A percentile compares a stretch with the other conserved stretches of the same genome.
Conservation (phyloP, 1,284 basidiomycete genomes). For the Moesziomyces parantarcticus region DNA sequence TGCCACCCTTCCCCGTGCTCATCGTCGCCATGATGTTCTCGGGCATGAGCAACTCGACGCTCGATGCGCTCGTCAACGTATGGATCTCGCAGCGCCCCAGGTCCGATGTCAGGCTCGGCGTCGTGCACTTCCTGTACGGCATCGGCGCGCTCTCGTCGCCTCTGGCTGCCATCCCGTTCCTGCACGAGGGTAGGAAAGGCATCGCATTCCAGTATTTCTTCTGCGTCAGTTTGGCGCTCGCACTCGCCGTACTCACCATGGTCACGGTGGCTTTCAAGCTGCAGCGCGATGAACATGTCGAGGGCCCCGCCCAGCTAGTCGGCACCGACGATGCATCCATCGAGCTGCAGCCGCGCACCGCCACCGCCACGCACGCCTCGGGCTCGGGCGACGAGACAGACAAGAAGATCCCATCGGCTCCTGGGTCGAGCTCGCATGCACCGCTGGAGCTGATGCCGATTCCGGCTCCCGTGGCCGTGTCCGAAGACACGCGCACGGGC, state of each 20-base stretch:
- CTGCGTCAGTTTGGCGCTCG: slow-evolving; percentile 34
- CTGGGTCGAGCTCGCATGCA: slow-evolving; percentile 1
- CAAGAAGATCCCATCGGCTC: neutral
- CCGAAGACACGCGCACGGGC: slow-evolving; percentile 7
- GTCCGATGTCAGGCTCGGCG: slow-evolving; percentile 40
- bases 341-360: slow-evolving; percentile 10
- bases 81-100: slow-evolving; percentile 45
- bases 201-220: slow-evolving; percentile 49
- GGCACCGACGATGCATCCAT: slow-evolving; percentile 4
- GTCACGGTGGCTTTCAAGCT: slow-evolving; percentile 41
- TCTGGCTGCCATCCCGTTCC: slow-evolving; percentile 48
- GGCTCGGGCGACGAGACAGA: neutral
- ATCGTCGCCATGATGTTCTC: slow-evolving; percentile 38
- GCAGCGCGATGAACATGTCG: slow-evolving; percentile 30
- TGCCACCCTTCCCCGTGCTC: slow-evolving; percentile 50
- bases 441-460: slow-evolving; percentile 18
- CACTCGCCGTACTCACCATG: slow-evolving; percentile 15
- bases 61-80: slow-evolving; percentile 44
- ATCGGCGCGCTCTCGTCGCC: slow-evolving; percentile 51
- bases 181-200: slow-evolving; percentile 20
- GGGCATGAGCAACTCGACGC: slow-evolving; percentile 26
- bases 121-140: slow-evolving; percentile 52
- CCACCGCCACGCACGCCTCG: neutral
- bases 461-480: neutral
- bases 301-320: slow-evolving; percentile 7